A percentile compares a stretch with the other conserved stretches of the same genome.
Conservation (phyloP, 2,329 filamentous ascomycete genomes). For the Hymenoscyphus linearis region DNA sequence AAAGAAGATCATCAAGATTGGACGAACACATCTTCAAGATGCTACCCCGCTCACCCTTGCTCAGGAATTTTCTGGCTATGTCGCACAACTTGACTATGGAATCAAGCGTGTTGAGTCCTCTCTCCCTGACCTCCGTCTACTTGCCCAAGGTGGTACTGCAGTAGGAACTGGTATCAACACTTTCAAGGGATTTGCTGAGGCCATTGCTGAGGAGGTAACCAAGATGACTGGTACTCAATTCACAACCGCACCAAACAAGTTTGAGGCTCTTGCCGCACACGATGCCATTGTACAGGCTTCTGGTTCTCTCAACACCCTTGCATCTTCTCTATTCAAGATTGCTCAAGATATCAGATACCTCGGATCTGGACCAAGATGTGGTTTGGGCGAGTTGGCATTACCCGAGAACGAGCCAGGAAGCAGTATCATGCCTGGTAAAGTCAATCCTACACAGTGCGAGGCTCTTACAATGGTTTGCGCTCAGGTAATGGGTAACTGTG, state of each 20-base stretch:
- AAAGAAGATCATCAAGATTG: conserved; percentile 96
- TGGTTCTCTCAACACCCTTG: conserved; percentile 88
- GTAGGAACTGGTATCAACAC: conserved; percentile 98
- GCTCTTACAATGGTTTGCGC: conserved; percentile 95
- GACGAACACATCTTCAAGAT: conserved; percentile 94
- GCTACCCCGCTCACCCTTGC: conserved; percentile 92
- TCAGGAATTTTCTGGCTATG: conserved; percentile 97
- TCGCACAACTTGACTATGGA: conserved; percentile 86
- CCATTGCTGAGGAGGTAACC: conserved; percentile 82
- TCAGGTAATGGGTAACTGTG: conserved; percentile 97
- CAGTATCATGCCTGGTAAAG: conserved; percentile 99
- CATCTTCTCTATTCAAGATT: conserved; percentile 91
- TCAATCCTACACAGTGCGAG: conserved; percentile 98
- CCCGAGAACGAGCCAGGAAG: conserved; percentile 98
- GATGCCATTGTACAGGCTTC: conserved; percentile 94
- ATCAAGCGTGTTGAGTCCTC: conserved; percentile 80
- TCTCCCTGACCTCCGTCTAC: conserved; percentile 76
- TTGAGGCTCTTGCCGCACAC: conserved; percentile 92
- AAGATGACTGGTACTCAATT: conserved; percentile 92
- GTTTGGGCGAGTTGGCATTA: conserved; percentile 85
- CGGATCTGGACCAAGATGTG: conserved; percentile 90
- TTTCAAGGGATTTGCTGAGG: conserved; percentile 91
- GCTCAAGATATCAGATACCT: conserved; percentile 97
- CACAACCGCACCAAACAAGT: conserved; percentile 97
- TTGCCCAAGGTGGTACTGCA: conserved; percentile 93